A percentile compares a stretch with the other conserved stretches of the same genome.
These are phyloP conservation scores for Neurospora africana DNA, from an alignment of 495 filamentous ascomycete species.

Conservation along the genomic window DNA sequence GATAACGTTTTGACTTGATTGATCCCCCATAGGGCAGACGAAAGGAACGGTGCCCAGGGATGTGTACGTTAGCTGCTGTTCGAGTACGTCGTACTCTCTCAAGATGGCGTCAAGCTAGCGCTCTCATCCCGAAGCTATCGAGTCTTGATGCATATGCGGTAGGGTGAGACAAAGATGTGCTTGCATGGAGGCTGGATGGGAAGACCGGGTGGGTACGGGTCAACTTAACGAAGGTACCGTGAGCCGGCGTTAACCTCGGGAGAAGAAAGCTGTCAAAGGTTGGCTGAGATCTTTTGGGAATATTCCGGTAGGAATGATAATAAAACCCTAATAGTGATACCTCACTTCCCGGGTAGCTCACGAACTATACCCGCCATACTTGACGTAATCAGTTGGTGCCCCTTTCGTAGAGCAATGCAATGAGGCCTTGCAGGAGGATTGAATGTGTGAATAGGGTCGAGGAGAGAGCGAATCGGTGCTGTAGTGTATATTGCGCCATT, in stretches of 20 bases:
- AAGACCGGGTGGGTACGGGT: neutral
- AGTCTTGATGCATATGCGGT: slow-evolving; percentile 13
- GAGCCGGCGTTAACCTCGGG: slow-evolving; percentile 1
- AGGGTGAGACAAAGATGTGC: slow-evolving; percentile 3
- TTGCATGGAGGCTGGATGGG: slow-evolving; percentile 7
- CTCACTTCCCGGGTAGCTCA: neutral
- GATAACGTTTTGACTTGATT: neutral
- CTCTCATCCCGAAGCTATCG: slow-evolving; percentile 1
- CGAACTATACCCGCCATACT: neutral
- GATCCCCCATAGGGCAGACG: neutral
- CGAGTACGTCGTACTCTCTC: neutral
- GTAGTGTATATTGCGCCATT: neutral
- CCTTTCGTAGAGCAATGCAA: neutral
- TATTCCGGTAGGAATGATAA: neutral
- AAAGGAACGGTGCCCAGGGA: neutral
- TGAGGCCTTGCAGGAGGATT: neutral
- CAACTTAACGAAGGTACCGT: neutral
- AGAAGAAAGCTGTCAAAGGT: neutral
- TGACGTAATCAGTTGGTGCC: neutral
- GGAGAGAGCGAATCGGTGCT: neutral
- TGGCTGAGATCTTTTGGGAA: neutral
- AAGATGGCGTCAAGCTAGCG: neutral
- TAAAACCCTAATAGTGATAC: neutral
- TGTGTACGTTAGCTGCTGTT: slow-evolving; percentile 1
- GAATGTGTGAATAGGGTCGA: neutral